Evolutionary conservation across 768 basidiomycete genomes (phyloP), one percentile per base, ranked within the genome.

Genomic region (Trametes gibbosa): DNA sequence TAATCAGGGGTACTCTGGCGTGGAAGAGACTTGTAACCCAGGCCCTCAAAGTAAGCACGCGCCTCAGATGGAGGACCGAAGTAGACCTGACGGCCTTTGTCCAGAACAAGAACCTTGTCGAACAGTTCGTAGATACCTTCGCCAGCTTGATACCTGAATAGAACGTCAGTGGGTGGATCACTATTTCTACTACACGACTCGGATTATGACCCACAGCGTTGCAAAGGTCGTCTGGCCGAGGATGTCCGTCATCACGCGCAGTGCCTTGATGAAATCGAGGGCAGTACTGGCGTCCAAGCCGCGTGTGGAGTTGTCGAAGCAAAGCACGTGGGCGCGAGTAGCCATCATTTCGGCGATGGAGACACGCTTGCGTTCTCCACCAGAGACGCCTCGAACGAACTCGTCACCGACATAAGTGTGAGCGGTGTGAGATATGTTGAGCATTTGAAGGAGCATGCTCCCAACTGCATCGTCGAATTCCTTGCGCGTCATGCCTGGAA

Each of bases 291-390:
- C 90, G 62, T 92, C 90, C 50, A 92, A 75, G 17, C 91, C 90
- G 49, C 88, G 78, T 2, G 91, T 93, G 0, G 87, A 86, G 71
- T 89, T 92, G 69, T 93, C 90, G 87, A 90, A 92, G 62, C 84
- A 85, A 64, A 92, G 86, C 7, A 92, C 81, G 35, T 86, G 85
- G 12, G 90, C 89, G 50, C 89, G 84, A 2, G 87, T 89, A 0
- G 89, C 81, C 83, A 92, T 86, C 82, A 90, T 92, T 73, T 95
- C 92, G 12, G 89, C 87, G 65, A 94, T 94, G 57, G 86, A 86
- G 16, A 95, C 79, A 59, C 84, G 83, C 70, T 94, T 95, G 51
- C 86, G 80, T 67, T 92, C 90, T 19, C 90, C 90, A 42, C 90
- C 90, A 0, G 85, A 87, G 14, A 92, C 84, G 23, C 89, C 89